Conservation (phyloP, 495 filamentous ascomycete species). For the Podospora sp. region DNA sequence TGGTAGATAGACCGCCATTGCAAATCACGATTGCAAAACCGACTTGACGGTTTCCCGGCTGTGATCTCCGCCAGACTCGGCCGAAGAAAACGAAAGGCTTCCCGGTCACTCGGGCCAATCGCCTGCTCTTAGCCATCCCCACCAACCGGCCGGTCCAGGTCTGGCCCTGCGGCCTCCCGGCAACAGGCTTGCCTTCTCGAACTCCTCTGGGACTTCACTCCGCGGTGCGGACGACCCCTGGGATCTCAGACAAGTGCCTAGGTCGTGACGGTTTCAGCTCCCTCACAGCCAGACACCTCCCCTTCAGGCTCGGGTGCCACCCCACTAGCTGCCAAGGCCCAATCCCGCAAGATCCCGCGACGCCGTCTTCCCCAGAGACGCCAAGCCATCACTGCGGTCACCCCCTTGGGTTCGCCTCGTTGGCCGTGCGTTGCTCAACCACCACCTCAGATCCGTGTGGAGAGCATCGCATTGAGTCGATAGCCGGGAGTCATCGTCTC, state of each 20-base stretch:
- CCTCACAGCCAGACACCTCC: slow-evolving; percentile 19
- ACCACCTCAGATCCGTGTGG: background rate
- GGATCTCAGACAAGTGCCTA: slow-evolving; percentile 21
- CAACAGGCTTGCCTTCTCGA: background rate
- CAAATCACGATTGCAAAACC: slow-evolving; percentile 7
- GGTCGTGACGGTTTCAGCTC: slow-evolving; percentile 27
- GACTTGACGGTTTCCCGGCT: background rate
- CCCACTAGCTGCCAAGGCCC: slow-evolving; percentile 19
- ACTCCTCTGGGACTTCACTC: background rate
- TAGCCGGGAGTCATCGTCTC: slow-evolving; percentile 23
- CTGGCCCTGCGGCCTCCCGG: background rate
- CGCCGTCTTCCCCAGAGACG: slow-evolving; percentile 6
- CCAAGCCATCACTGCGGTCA: slow-evolving; percentile 16
- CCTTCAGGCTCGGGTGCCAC: slow-evolving; percentile 19
- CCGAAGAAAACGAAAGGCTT: slow-evolving; percentile 11
- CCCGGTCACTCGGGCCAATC: slow-evolving; percentile 1
- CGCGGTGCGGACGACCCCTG: slow-evolving; percentile 1
- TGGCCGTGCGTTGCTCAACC: slow-evolving; percentile 12
- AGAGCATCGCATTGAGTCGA: slow-evolving; percentile 22
- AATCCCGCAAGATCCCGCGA: slow-evolving; percentile 20
- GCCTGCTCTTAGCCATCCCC: slow-evolving; percentile 9
- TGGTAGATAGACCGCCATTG: background rate
- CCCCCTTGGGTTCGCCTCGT: slow-evolving; percentile 19
- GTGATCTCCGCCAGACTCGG: background rate
- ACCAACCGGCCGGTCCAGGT: slow-evolving; percentile 11